Base-by-base conservation (phyloP, 768 basidiomycete genomes). In the Piloderma croceum region DNA sequence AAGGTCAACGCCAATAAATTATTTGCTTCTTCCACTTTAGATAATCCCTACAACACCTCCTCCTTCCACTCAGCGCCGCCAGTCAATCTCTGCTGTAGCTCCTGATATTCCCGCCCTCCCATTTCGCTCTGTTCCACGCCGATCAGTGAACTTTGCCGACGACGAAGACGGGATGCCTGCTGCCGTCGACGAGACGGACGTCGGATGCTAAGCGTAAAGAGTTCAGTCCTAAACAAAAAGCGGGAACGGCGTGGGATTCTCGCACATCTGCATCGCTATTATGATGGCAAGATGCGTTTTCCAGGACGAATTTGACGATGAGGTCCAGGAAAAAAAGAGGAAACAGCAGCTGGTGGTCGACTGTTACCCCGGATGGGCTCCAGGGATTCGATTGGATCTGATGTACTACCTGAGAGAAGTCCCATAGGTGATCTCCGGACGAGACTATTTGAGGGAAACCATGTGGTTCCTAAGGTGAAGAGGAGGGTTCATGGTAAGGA, bases 401-500 rank as follows among this genome's bases (percentile, higher is more conserved):
- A 64, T 62, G 46, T n/a, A n/a, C n/a, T n/a, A n/a, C n/a, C n/a
- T n/a, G n/a, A n/a, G n/a, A n/a, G n/a, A n/a, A n/a, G n/a, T n/a
- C n/a, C n/a, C n/a, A n/a, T n/a, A n/a, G n/a, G n/a, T n/a, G n/a
- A 59, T 58, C 24, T 79, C 76, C 20, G 57, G 63, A 36, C 58
- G 67, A 34, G 77, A 76, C 15, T 75, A 81, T 11, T 41, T 74
- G 6, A 59, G 83, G 27, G 87, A n/a, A n/a, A 90, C 53, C 71
- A 76, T 13, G 83, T 89, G 48, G 85, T 89, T 58, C 85, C 83
- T 36, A 68, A 72, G 31, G 64, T 86, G 18, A 85, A 80, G 32
- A 81, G 81, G 5, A 58, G 72, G 22, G 67, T 59, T 48, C 68
- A 67, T 38, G 62, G 63, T 24, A 74, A 78, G 41, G 81, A 82